Evolutionary conservation across 108 stramenopile species (phyloP), one percentile per base, ranked within the genome.

Genomic region (Conticribra weissflogii): DNA sequence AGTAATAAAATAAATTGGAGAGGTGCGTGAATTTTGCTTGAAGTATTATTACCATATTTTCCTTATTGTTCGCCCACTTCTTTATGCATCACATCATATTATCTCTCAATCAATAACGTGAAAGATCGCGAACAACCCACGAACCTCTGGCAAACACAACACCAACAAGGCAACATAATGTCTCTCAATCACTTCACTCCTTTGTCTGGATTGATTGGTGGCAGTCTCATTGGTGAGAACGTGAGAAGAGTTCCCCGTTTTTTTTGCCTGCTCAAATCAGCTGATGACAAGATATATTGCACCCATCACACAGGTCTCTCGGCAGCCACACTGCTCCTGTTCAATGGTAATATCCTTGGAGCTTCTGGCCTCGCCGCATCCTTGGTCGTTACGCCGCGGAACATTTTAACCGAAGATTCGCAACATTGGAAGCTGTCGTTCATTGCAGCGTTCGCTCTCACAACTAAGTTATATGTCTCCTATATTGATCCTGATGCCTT

Each of bases 271-370:
- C n/a, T n/a, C n/a, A n/a, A n/a, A n/a, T n/a, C n/a, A n/a, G n/a
- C n/a, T n/a, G n/a, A n/a, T n/a, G n/a, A n/a, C n/a, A n/a, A n/a
- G n/a, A 9, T 5, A 41, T 9, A 41, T 41, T 41, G 8, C 12
- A 41, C 12, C 12, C 5, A 5, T 41, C 36, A 12, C 5, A 12
- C 36, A 41, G 36, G 36, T 46, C 71, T 86, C 0, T 83, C 84
- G 8, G 74, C 87, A 12, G 83, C 67, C 2, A 72, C 71, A 23
- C 80, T 91, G 3, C 77, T 91, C 1, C 24, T 91, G 9, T 50
- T 82, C 41, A 83, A 80, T 31, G 90, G 90, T n/a, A 84, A 88
- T 27, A 86, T 91, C 23, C 71, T 91, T 61, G 90, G 90, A n/a
- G 77, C 85, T 21, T 71, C 75, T 49, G 90, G 90, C 16, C 74